phyloP scores from a whole-genome alignment of 805 yeast species.

The Myxozyma lipomycoides region DNA sequence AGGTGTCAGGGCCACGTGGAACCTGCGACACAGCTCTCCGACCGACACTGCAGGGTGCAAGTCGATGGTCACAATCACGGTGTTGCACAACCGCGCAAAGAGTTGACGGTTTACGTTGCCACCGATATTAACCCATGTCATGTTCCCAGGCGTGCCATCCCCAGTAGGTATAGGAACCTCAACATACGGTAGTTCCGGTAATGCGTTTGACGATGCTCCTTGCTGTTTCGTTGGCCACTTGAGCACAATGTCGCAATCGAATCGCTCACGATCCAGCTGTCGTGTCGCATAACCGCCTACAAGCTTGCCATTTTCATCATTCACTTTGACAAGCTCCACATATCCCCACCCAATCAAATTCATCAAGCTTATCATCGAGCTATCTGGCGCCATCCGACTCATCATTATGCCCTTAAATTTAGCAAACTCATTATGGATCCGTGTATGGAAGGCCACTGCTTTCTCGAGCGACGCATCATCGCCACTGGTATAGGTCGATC shows the following conservation, averaged over 20 bases:
- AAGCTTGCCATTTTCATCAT: slow-evolving; percentile 44
- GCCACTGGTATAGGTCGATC: not conserved
- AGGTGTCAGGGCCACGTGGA: slow-evolving; percentile 28
- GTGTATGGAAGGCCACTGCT: slow-evolving; percentile 47
- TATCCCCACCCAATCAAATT: slow-evolving; percentile 48
- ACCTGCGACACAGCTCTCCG: slow-evolving; percentile 29
- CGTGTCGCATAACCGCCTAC: slow-evolving; percentile 71
- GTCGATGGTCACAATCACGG: slow-evolving; percentile 46
- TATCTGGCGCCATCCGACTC: slow-evolving; percentile 53
- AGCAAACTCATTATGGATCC: slow-evolving; percentile 42
- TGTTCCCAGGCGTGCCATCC: slow-evolving; percentile 46
- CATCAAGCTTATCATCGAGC: slow-evolving; percentile 59
- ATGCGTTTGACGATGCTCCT: slow-evolving; percentile 10
- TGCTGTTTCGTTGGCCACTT: slow-evolving; percentile 29
- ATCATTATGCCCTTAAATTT: slow-evolving; percentile 53
- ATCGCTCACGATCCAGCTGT: slow-evolving; percentile 60
- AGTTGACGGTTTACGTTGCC: slow-evolving; percentile 56
- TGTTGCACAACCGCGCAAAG: slow-evolving; percentile 56
- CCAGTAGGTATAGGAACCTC: slow-evolving; percentile 6
- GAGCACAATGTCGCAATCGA: slow-evolving; percentile 59
- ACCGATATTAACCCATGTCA: slow-evolving; percentile 65
- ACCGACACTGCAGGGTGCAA: slow-evolving; percentile 54
- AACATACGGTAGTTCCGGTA: slow-evolving; percentile 3
- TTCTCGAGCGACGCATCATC: slow-evolving; percentile 42
- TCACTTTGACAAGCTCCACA: slow-evolving; percentile 50